Evolutionary conservation across 352 stramenopile genomes (phyloP).

Genomic region (Phytopythium aichiense): DNA sequence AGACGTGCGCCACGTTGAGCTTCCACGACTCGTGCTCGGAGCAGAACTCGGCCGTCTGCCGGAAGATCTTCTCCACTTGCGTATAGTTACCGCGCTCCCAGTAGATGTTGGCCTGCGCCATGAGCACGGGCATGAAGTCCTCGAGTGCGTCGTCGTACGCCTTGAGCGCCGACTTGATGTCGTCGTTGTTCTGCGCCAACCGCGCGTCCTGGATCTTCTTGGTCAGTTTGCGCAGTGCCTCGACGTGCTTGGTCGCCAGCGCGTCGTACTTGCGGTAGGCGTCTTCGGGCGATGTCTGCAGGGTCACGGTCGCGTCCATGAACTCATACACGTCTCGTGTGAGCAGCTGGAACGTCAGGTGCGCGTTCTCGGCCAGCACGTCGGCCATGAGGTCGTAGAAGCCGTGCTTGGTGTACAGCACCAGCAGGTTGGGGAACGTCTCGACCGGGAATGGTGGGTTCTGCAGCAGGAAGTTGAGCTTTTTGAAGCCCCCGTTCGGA

Average conservation of each 20-base stretch:
- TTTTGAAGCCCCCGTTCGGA: slow-evolving; percentile 91
- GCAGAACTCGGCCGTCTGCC: slow-evolving; percentile 94
- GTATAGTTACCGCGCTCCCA: slow-evolving; percentile 96
- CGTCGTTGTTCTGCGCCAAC: slow-evolving; percentile 88
- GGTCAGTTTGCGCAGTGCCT: slow-evolving; percentile 90
- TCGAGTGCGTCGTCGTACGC: slow-evolving; percentile 94
- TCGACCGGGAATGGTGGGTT: slow-evolving; percentile 94
- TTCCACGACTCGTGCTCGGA: slow-evolving; percentile 94
- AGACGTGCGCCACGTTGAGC: slow-evolving; percentile 95
- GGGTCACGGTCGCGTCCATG: slow-evolving; percentile 93
- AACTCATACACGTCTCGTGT: slow-evolving; percentile 94
- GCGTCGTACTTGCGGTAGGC: slow-evolving; percentile 93
- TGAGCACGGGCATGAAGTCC: slow-evolving; percentile 95
- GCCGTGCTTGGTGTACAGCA: slow-evolving; percentile 93
- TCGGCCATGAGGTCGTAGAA: slow-evolving; percentile 94
- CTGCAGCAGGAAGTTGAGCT: slow-evolving; percentile 93
- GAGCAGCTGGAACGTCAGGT: slow-evolving; percentile 93
- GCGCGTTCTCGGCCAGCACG: slow-evolving; percentile 93
- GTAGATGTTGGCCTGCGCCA: slow-evolving; percentile 95
- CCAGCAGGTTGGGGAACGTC: slow-evolving; percentile 94
- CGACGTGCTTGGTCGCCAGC: slow-evolving; percentile 91
- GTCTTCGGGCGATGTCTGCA: slow-evolving; percentile 92
- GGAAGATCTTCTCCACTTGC: slow-evolving; percentile 96
- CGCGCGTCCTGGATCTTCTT: slow-evolving; percentile 94
- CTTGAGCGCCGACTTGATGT: slow-evolving; percentile 90